Conservation (phyloP, 345 rosid genomes). For the Heritiera littoralis region DNA sequence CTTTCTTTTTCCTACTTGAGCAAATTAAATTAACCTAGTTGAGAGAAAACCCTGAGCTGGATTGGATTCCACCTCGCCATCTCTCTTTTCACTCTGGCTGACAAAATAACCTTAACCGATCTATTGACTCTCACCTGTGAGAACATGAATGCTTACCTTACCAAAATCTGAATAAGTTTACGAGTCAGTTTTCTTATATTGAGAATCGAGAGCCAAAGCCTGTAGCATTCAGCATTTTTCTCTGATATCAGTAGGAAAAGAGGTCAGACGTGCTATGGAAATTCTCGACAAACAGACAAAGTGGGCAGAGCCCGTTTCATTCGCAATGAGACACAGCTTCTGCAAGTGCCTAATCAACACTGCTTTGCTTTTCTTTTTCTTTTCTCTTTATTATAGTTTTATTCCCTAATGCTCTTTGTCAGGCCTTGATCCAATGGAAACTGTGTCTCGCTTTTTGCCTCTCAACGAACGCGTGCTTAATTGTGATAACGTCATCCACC, state of each 20-base stretch:
- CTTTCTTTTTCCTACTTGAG: background rate
- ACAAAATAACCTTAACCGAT: conserved; percentile 24
- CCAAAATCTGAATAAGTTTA: conserved; percentile 21
- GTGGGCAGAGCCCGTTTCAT: conserved; percentile 37
- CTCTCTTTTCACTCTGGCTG: background rate
- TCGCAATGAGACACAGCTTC: conserved; percentile 33
- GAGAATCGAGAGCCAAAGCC: conserved; percentile 13
- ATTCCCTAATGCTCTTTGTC: conserved; percentile 18
- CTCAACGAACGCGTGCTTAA: conserved; percentile 44
- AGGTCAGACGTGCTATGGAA: conserved; percentile 39
- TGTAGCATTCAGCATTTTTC: conserved; percentile 6
- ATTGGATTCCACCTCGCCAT: background rate
- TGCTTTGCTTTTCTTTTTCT: conserved; percentile 23
- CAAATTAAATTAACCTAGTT: background rate
- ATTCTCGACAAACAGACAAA: conserved; percentile 55
- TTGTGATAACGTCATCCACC: conserved; percentile 41
- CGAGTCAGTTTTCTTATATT: conserved; percentile 17
- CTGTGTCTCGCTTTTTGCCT: conserved; percentile 29
- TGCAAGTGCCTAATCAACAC: conserved; percentile 31
- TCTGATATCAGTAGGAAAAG: background rate
- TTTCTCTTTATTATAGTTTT: background rate
- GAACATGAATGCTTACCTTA: conserved; percentile 21
- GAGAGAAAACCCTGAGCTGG: background rate
- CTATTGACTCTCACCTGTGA: conserved; percentile 11
- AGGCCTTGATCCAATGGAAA: conserved; percentile 40